Evolutionary conservation across 306 rosid species (phyloP).

Genomic region (Lathyrus tuberosus): DNA sequence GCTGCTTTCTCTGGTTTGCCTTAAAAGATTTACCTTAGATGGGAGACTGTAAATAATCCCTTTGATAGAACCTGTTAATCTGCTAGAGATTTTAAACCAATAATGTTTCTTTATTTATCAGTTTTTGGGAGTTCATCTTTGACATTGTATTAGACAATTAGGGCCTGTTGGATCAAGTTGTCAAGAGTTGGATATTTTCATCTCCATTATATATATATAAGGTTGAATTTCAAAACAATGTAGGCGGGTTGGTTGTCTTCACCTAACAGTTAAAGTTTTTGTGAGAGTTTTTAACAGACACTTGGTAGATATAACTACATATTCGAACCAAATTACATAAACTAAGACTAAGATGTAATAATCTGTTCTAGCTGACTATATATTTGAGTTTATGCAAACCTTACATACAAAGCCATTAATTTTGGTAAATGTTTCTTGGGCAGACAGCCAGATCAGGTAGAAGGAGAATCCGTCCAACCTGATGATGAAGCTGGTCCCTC

Average conservation of each 20-base stretch:
- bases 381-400: conserved; percentile 37
- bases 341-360: not conserved
- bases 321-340: conserved; percentile 23
- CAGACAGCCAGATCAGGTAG: conserved; percentile 78
- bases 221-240: not conserved
- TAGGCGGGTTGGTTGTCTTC: conserved; percentile 1
- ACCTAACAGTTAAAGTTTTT: conserved; percentile 1
- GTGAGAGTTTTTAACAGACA: conserved; percentile 1
- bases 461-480: conserved; percentile 55
- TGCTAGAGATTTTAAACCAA: conserved; percentile 7
- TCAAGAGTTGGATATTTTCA: not conserved
- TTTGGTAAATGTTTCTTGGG: conserved; percentile 31
- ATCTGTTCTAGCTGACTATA: conserved; percentile 16
- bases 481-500: conserved; percentile 56
- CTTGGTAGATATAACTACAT: not conserved
- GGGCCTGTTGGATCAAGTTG: not conserved
- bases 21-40: not conserved
- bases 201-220: not conserved
- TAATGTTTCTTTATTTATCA: not conserved
- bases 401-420: not conserved
- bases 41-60: not conserved
- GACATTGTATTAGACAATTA: conserved; percentile 1
- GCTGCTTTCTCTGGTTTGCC: conserved; percentile 5
- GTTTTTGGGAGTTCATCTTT: conserved; percentile 3
- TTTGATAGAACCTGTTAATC: not conserved